These are phyloP conservation scores for Ceraceosorus bombacis DNA, from an alignment of 1,284 basidiomycete genomes.

Conservation along the genomic window DNA sequence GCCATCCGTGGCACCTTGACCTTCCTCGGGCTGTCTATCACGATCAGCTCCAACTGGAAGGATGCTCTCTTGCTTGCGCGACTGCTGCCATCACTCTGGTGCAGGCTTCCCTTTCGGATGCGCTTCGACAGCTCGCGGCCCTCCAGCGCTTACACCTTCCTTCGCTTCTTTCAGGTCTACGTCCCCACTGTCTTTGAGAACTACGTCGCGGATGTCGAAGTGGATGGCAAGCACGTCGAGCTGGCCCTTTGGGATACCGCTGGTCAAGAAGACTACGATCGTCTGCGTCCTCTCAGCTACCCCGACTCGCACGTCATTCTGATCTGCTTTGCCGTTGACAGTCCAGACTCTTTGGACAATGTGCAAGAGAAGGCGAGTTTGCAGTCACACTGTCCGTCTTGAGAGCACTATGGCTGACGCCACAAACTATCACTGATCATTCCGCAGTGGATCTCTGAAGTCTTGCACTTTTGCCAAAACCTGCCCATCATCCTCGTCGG, in stretches of 20 bases:
- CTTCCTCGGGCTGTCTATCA: too few species aligned
- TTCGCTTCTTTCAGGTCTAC: conserved; percentile 60
- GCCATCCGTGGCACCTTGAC: too few species aligned
- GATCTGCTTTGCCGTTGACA: conserved; percentile 87
- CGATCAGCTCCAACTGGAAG: too few species aligned
- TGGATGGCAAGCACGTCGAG: conserved; percentile 84
- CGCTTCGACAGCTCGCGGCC: too few species aligned
- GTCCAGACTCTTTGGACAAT: conserved; percentile 84
- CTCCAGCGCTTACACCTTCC: too few species aligned
- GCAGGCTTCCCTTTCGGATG: too few species aligned
- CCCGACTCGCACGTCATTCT: conserved; percentile 88
- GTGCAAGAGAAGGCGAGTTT: conserved; percentile 77
- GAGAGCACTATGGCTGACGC: background rate
- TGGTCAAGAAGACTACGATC: conserved; percentile 69
- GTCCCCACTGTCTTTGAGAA: conserved; percentile 87
- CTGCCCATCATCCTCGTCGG: conserved; percentile 83
- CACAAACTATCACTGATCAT: background rate
- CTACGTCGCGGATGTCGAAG: conserved; percentile 81
- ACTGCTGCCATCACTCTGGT: too few species aligned
- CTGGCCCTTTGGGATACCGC: conserved; percentile 92
- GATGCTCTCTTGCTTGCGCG: too few species aligned
- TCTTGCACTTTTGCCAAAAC: conserved; percentile 81
- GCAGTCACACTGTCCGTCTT: background rate
- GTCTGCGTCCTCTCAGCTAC: conserved; percentile 60
- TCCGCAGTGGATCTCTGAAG: conserved; percentile 80